These are phyloP conservation scores for Botrytis elliptica DNA, from an alignment of 2,329 filamentous ascomycete genomes.

Conservation along the genomic window DNA sequence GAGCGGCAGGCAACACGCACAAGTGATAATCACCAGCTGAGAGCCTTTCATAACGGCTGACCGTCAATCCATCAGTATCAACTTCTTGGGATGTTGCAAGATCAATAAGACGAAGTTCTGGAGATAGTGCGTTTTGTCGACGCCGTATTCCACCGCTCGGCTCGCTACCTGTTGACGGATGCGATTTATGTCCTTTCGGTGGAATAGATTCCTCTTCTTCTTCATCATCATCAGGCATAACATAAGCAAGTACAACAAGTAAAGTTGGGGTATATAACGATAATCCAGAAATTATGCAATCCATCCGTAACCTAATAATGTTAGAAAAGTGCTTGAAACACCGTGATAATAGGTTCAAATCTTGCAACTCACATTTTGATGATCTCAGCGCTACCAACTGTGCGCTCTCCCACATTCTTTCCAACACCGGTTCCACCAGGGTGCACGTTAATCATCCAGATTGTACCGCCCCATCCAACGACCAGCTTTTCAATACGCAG, in stretches of 20 bases:
- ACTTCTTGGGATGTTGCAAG: constrained; percentile 78
- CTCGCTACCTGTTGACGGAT: constrained; percentile 52
- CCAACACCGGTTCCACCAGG: constrained; percentile 67
- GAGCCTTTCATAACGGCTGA: constrained; percentile 83
- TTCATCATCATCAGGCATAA: constrained; percentile 67
- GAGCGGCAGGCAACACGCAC: constrained; percentile 74
- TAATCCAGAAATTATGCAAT: constrained; percentile 96
- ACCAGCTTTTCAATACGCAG: constrained; percentile 72
- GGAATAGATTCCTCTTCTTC: constrained; percentile 39
- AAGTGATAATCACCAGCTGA: constrained; percentile 91
- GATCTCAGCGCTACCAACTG: constrained; percentile 80
- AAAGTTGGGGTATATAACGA: constrained; percentile 92
- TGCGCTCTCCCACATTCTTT: constrained; percentile 66
- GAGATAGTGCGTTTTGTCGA: constrained; percentile 76
- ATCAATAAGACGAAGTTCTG: constrained; percentile 89
- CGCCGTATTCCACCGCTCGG: constrained; percentile 66
- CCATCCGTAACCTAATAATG: constrained; percentile 73
- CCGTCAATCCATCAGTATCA: constrained; percentile 79
- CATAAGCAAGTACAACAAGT: constrained; percentile 88
- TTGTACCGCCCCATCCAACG: constrained; percentile 92
- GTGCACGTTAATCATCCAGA: constrained; percentile 93
- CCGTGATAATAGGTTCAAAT: neutral
- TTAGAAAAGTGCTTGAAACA: constrained; percentile 32
- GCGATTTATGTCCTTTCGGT: constrained; percentile 41
- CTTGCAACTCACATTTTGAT: constrained; percentile 75